phyloP scores from a whole-genome alignment of 352 stramenopile genomes.

The Phytopythium delawarense region DNA sequence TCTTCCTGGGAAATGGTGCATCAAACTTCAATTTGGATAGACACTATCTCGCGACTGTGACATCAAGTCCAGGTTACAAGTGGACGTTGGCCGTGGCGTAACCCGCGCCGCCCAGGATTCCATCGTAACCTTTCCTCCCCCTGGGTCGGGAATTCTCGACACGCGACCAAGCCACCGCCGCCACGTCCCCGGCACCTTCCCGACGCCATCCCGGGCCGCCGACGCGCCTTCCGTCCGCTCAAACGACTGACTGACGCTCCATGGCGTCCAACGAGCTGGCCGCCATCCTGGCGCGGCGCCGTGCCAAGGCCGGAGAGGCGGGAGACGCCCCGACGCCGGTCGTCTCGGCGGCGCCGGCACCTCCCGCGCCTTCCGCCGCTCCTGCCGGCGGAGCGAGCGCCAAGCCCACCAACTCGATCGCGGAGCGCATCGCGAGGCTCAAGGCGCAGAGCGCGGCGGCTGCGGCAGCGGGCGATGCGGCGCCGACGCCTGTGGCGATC shows the following conservation, averaged over 20 bases:
- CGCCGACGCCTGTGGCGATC: conserved; percentile 19
- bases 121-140: background rate
- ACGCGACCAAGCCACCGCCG: background rate
- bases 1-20: too few relatives aligned
- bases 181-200: background rate
- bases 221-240: background rate
- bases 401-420: conserved; percentile 45
- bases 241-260: background rate
- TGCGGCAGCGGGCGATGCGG: conserved; percentile 15
- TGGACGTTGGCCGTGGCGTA: background rate
- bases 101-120: background rate
- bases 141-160: background rate
- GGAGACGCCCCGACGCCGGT: conserved; percentile 20
- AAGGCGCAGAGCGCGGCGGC: conserved; percentile 60
- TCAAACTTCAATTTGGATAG: too few relatives aligned
- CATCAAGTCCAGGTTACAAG: background rate
- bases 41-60: background rate
- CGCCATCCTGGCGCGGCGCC: conserved; percentile 72
- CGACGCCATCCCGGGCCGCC: background rate
- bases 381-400: conserved; percentile 10
- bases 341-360: conserved; percentile 24
- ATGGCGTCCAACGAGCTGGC: conserved; percentile 84
- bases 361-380: conserved; percentile 10
- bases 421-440: conserved; percentile 69
- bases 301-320: conserved; percentile 56